Base-by-base conservation (phyloP, 2,329 filamentous ascomycete species). In the Alternaria sp. region DNA sequence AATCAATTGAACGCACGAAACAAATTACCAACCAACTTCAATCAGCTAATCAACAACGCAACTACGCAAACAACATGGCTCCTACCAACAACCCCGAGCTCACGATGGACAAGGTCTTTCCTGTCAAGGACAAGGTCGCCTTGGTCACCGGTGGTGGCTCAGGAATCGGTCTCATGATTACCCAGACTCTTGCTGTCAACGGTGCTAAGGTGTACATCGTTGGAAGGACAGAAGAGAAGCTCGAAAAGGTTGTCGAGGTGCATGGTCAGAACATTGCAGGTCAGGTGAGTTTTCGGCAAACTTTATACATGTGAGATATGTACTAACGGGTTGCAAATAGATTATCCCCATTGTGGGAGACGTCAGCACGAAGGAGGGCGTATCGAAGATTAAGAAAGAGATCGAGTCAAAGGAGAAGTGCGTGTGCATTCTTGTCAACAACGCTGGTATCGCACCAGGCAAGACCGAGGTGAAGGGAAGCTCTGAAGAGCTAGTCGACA, bases 141-240 rank as follows among this genome's bases (percentile, higher is more conserved):
- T 67, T 83, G 18, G 75, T 82, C 3, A 81, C 80, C 6, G 81
- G 81, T 36, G 82, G 81, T 52, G 81, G 81, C 38, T 79, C 75
- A 7, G 82, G 82, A 12, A 83, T 84, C 60, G 82, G 82, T 22
- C 64, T 83, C 57, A 84, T 84, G 81, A 73, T 78, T 41, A 78
- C 78, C 18, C 81, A 83, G 65, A 78, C 80, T 2, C 79, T 83
- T 41, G 78, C 81, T 11, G 80, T 83, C 46, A 83, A 83, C 57
- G 78, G 78, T 9, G 76, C 75, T 3, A 83, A 83, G 68, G 81
- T 83, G 24, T 84, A 84, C 69, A 82, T 84, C 63, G 77, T 80
- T 20, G 81, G 82, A 41, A 78, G 82, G 22, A 82, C 80, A 9
- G 70, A 80, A 55, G 81, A 84, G 61, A 84, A 83, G 74, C 78